These are phyloP conservation scores for Talaromyces sp. DNA, from an alignment of 2,329 filamentous ascomycete genomes.

Conservation along the genomic window DNA sequence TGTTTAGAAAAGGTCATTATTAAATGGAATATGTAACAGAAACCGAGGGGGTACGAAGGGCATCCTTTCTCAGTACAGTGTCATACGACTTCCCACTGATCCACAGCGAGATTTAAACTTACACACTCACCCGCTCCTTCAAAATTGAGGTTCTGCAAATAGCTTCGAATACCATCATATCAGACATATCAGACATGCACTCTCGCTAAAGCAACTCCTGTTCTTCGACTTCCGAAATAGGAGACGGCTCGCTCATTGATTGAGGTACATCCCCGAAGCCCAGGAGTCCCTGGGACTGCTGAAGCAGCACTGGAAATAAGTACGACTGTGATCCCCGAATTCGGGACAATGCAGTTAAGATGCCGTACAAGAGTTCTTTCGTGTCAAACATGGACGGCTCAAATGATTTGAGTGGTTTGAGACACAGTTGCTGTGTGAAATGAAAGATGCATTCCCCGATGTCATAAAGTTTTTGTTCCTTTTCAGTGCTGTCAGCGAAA, in stretches of 20 bases:
- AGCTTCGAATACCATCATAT: too few relatives aligned
- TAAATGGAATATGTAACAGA: too few relatives aligned
- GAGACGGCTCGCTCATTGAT: not conserved
- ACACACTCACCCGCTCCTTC: too few relatives aligned
- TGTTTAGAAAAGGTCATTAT: too few relatives aligned
- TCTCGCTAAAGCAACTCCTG: too few relatives aligned
- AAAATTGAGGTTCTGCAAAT: too few relatives aligned
- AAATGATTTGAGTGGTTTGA: not conserved
- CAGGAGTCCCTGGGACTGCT: not conserved
- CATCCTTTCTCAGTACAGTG: too few relatives aligned
- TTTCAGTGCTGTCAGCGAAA: not conserved
- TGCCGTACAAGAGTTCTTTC: not conserved
- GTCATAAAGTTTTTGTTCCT: slow-evolving; percentile 6
- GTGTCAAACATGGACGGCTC: not conserved
- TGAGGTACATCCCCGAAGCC: not conserved
- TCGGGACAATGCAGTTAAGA: not conserved
- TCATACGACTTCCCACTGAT: too few relatives aligned
- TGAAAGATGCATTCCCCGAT: not conserved
- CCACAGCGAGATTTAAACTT: too few relatives aligned
- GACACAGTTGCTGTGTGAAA: not conserved
- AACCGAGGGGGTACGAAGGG: too few relatives aligned
- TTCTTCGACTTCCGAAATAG: too few relatives aligned
- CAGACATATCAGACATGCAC: too few relatives aligned
- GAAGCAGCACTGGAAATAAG: not conserved
- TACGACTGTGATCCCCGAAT: slow-evolving; percentile 1